phyloP scores from a whole-genome alignment of 75 land plant species.

The Picea glauca region DNA sequence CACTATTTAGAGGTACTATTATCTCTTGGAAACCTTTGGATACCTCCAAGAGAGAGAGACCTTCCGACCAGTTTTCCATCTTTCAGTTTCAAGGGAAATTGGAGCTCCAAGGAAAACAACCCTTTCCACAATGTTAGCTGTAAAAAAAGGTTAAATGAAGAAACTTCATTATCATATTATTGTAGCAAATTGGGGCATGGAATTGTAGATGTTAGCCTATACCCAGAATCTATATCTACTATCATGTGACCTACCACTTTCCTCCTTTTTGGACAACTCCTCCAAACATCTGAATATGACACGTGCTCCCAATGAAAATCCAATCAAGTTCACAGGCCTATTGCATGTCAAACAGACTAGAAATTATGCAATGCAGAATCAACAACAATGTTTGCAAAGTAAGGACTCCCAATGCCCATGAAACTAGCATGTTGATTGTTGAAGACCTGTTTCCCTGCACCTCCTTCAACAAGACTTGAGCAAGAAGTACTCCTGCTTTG shows the following conservation, averaged over 20 bases:
- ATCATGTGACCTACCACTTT: constrained; percentile 51
- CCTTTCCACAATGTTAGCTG: too few relatives aligned
- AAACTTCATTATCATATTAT: neutral
- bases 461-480: constrained; percentile 74
- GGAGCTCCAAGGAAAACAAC: too few relatives aligned
- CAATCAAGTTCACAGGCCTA: constrained; percentile 97
- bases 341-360: constrained; percentile 3
- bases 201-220: neutral
- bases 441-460: constrained; percentile 78
- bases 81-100: too few relatives aligned
- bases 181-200: neutral
- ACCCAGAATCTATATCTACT: neutral
- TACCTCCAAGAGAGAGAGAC: too few relatives aligned
- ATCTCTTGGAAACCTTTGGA: too few relatives aligned
- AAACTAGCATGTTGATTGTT: neutral
- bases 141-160: too few relatives aligned
- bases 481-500: constrained; percentile 93
- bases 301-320: constrained; percentile 95
- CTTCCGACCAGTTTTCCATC: too few relatives aligned
- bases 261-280: constrained; percentile 62
- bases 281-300: constrained; percentile 90
- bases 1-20: too few relatives aligned
- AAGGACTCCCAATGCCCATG: neutral
- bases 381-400: neutral
- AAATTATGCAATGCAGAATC: neutral